These are phyloP conservation scores for Aspergillus baeticus DNA, from an alignment of 495 filamentous ascomycete genomes.

Conservation along the genomic window DNA sequence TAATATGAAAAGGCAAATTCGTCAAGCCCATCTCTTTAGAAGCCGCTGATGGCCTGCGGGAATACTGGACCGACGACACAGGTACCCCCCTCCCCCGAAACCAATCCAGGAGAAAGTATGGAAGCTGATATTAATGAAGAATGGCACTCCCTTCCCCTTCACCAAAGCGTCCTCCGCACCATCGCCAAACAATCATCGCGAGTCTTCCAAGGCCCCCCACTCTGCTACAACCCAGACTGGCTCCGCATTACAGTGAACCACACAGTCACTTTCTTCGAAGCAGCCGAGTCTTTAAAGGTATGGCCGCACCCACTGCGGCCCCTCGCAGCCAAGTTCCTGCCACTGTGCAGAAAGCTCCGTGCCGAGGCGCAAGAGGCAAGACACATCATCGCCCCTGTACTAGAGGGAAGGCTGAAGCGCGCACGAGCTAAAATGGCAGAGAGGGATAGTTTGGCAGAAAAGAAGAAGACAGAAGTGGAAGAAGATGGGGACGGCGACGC, in stretches of 20 bases:
- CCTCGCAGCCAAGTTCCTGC: conserved; percentile 21
- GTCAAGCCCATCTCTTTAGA: background rate
- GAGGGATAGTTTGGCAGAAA: background rate
- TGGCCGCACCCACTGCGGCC: conserved; percentile 26
- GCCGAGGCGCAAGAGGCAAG: conserved; percentile 17
- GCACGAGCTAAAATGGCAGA: background rate
- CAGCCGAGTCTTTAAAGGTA: conserved; percentile 14
- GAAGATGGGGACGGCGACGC: no score
- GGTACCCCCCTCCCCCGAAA: background rate
- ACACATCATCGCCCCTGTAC: conserved; percentile 21
- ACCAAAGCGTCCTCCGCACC: conserved; percentile 21
- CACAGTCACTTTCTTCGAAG: conserved; percentile 41
- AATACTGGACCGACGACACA: conserved; percentile 1
- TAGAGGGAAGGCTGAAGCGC: conserved; percentile 14
- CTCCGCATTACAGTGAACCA: conserved; percentile 48
- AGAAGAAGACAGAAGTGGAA: background rate
- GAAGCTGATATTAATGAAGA: background rate
- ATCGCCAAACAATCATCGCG: conserved; percentile 46
- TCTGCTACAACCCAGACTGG: conserved; percentile 53
- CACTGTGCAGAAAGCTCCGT: conserved; percentile 18
- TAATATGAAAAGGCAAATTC: background rate
- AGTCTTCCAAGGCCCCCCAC: conserved; percentile 49
- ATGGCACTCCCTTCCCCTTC: conserved; percentile 32
- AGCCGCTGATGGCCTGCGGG: background rate
- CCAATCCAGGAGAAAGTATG: background rate